These are phyloP conservation scores for Colletotrichum sp. DNA, from an alignment of 2,329 filamentous ascomycete species.

Conservation along the genomic window DNA sequence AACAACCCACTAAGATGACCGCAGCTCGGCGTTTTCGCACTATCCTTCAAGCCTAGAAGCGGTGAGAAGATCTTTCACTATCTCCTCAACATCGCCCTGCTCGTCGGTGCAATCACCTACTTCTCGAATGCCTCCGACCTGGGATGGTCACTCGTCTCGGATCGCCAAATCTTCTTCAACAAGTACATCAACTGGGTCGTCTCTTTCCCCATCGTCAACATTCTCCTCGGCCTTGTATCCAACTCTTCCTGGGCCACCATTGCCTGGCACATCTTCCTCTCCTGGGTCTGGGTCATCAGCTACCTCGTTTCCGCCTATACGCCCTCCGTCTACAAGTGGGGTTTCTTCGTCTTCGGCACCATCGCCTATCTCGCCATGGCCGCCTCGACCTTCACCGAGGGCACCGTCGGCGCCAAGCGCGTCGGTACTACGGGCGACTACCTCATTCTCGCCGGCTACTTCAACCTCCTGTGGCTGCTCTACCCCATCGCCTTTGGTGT, in stretches of 20 bases:
- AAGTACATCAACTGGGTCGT: slow-evolving; percentile 63
- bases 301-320: slow-evolving; percentile 57
- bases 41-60: slow-evolving; percentile 45
- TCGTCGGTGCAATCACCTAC: slow-evolving; percentile 56
- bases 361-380: slow-evolving; percentile 51
- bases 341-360: slow-evolving; percentile 59
- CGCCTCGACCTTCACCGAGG: slow-evolving; percentile 44
- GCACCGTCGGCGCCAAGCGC: slow-evolving; percentile 41
- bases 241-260: slow-evolving; percentile 63
- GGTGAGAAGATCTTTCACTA: slow-evolving; percentile 63
- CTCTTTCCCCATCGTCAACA: slow-evolving; percentile 47
- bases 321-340: slow-evolving; percentile 59
- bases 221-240: slow-evolving; percentile 54
- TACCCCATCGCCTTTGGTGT: slow-evolving; percentile 61
- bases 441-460: slow-evolving; percentile 47
- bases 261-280: slow-evolving; percentile 51
- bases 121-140: slow-evolving; percentile 58
- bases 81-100: slow-evolving; percentile 52
- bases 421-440: slow-evolving; percentile 51
- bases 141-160: slow-evolving; percentile 44
- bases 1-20: slow-evolving; percentile 11
- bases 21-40: slow-evolving; percentile 44
- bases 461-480: slow-evolving; percentile 57
- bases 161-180: slow-evolving; percentile 59
- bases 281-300: slow-evolving; percentile 56